A percentile compares a stretch with the other conserved stretches of the same genome.
Evolutionary conservation across 495 filamentous ascomycete species (phyloP).

Genomic region (Lindgomyces ingoldianus): DNA sequence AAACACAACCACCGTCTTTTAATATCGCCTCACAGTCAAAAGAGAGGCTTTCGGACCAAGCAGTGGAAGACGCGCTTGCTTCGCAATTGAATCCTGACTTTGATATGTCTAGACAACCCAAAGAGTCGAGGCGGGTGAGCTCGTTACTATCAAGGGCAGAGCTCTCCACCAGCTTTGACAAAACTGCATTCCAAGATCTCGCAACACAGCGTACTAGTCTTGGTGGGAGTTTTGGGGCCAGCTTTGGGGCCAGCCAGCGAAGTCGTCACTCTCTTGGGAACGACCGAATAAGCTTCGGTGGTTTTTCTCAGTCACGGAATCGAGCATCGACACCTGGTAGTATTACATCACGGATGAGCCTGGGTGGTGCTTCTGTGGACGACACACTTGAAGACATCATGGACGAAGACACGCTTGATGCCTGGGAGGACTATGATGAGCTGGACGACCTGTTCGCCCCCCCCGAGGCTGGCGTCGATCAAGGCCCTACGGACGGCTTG

Average conservation of each 20-base stretch:
- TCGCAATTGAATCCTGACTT: slow-evolving; percentile 78
- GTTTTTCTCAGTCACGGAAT: slow-evolving; percentile 28
- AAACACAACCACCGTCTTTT: slow-evolving; percentile 30
- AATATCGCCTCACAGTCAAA: slow-evolving; percentile 15
- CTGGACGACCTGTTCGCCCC: slow-evolving; percentile 33
- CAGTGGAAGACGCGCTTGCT: slow-evolving; percentile 60
- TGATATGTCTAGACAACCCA: slow-evolving; percentile 64
- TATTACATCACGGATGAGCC: slow-evolving; percentile 37
- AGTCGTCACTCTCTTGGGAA: slow-evolving; percentile 75
- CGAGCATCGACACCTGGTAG: slow-evolving; percentile 45
- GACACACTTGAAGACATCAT: slow-evolving; percentile 37
- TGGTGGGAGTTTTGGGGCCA: slow-evolving; percentile 39
- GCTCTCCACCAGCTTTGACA: slow-evolving; percentile 73
- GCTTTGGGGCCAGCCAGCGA: slow-evolving; percentile 48
- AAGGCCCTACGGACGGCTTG: slow-evolving; percentile 33
- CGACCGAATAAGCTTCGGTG: slow-evolving; percentile 48
- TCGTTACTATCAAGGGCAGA: slow-evolving; percentile 91
- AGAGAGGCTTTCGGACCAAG: slow-evolving; percentile 33
- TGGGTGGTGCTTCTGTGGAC: slow-evolving; percentile 34
- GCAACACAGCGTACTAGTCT: slow-evolving; percentile 53
- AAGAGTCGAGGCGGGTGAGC: slow-evolving; percentile 84
- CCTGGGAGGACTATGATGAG: slow-evolving; percentile 38
- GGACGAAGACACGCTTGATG: slow-evolving; percentile 38
- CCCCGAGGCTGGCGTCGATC: slow-evolving; percentile 16
- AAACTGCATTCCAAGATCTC: slow-evolving; percentile 71